Percentiles rank a stretch among this genome's conserved stretches.
Conservation (phyloP, 2,329 filamentous ascomycete species). For the Fonsecaea monophora region DNA sequence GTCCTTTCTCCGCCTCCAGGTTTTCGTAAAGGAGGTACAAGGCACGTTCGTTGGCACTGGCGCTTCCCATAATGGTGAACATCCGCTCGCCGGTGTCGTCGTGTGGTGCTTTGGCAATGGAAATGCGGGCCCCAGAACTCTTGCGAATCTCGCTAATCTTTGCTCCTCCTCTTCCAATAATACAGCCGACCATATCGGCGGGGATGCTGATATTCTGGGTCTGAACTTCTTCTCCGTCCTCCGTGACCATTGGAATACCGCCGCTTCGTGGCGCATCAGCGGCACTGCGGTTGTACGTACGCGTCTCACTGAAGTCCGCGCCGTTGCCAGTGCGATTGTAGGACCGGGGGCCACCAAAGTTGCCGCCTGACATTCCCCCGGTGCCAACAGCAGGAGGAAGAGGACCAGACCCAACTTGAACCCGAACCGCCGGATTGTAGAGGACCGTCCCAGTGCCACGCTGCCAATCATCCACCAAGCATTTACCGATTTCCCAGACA, state of each 20-base stretch:
- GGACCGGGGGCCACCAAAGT: conserved; percentile 68
- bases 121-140: conserved; percentile 94
- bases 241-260: conserved; percentile 85
- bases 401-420: conserved; percentile 68
- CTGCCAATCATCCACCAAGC: conserved; percentile 96
- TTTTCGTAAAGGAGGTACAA: conserved; percentile 98
- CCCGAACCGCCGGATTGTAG: conserved; percentile 94
- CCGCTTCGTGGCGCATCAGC: conserved; percentile 64
- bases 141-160: conserved; percentile 99
- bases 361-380: conserved; percentile 47
- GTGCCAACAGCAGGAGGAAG: conserved; percentile 57
- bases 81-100: conserved; percentile 98
- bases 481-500: conserved; percentile 99
- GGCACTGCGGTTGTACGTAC: conserved; percentile 78
- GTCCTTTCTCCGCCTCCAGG: conserved; percentile 98
- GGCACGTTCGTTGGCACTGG: conserved; percentile 92
- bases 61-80: conserved; percentile 99
- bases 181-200: conserved; percentile 99
- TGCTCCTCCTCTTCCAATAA: conserved; percentile 91
- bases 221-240: conserved; percentile 96
- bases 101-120: conserved; percentile 94
- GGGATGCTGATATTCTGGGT: conserved; percentile 99
- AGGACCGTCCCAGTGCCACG: conserved; percentile 95
- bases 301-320: conserved; percentile 91
- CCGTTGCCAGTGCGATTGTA: conserved; percentile 94